phyloP scores from a whole-genome alignment of 768 basidiomycete species.

The Lactifluus echinatus region DNA sequence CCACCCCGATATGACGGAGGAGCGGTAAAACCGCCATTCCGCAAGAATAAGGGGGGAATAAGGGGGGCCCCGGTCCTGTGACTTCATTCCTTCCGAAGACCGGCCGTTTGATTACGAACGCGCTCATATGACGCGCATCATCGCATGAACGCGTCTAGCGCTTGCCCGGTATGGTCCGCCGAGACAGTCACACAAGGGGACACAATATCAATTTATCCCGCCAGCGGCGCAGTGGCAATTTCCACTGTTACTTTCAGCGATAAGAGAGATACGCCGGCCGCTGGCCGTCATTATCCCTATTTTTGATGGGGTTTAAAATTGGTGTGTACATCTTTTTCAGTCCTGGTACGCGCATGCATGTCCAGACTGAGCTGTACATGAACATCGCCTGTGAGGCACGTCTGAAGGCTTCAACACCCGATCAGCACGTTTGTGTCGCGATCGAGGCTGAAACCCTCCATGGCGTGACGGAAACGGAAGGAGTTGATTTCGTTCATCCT shows the following conservation, averaged over 20 bases:
- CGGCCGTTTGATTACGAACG: slow-evolving; percentile 5
- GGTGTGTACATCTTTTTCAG: neutral
- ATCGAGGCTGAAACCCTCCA: neutral
- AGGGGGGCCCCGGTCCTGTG: neutral
- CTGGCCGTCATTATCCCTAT: neutral
- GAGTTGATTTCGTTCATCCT: neutral
- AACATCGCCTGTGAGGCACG: neutral
- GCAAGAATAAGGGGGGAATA: too few species aligned
- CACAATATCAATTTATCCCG: slow-evolving; percentile 5
- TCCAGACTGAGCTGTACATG: neutral
- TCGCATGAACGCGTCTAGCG: slow-evolving; percentile 8
- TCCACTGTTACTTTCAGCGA: neutral
- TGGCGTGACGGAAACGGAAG: neutral
- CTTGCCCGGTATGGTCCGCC: neutral
- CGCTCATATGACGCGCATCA: slow-evolving; percentile 14
- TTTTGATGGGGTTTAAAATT: neutral
- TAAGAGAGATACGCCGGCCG: neutral
- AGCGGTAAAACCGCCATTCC: neutral
- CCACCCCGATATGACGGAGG: neutral
- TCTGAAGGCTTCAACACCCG: neutral
- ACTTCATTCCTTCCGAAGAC: slow-evolving; percentile 9
- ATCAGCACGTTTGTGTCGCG: neutral
- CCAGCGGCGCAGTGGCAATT: neutral
- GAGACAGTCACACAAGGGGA: neutral
- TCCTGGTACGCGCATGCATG: neutral